Percentiles rank a stretch among this genome's conserved stretches.
Evolutionary conservation across 148 eudicot species (phyloP).

Genomic region (Polygonum maritimum): DNA sequence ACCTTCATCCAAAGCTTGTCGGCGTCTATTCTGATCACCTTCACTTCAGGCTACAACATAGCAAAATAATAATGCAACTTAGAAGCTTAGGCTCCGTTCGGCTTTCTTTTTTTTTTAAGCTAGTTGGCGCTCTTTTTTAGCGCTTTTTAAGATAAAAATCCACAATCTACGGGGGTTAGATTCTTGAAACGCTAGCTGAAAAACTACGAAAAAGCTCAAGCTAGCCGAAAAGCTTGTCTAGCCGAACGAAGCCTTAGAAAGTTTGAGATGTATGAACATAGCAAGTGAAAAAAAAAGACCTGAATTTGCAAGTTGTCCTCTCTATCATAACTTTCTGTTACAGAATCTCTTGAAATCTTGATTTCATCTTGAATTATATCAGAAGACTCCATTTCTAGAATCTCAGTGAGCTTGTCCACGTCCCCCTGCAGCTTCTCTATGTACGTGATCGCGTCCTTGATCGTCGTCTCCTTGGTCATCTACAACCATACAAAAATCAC

Average conservation of each 20-base stretch:
- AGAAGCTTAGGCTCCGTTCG: no score
- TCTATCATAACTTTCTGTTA: constrained; percentile 4
- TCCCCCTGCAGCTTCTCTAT: constrained; percentile 46
- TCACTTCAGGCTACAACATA: constrained; percentile 48
- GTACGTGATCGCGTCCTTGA: constrained; percentile 69
- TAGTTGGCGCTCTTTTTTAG: no score
- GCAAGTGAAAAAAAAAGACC: constrained; percentile 21
- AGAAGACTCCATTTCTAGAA: constrained; percentile 43
- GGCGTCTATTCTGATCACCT: constrained; percentile 38
- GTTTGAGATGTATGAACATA: background rate
- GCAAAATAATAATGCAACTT: background rate
- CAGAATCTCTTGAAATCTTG: constrained; percentile 4
- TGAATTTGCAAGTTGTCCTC: constrained; percentile 41
- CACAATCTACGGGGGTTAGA: no score
- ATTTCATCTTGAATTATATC: constrained; percentile 20
- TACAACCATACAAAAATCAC: constrained; percentile 8
- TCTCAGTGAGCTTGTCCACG: constrained; percentile 41
- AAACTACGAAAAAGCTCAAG: no score
- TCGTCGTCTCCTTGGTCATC: constrained; percentile 75
- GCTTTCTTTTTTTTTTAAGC: no score
- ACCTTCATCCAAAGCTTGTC: constrained; percentile 71
- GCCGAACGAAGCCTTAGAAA: background rate
- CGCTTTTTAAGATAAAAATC: no score
- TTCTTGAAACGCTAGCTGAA: no score
- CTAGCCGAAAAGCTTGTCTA: no score